Evolutionary conservation across 805 yeast species (phyloP).

Genomic region (Scheffersomyces coipomensis): DNA sequence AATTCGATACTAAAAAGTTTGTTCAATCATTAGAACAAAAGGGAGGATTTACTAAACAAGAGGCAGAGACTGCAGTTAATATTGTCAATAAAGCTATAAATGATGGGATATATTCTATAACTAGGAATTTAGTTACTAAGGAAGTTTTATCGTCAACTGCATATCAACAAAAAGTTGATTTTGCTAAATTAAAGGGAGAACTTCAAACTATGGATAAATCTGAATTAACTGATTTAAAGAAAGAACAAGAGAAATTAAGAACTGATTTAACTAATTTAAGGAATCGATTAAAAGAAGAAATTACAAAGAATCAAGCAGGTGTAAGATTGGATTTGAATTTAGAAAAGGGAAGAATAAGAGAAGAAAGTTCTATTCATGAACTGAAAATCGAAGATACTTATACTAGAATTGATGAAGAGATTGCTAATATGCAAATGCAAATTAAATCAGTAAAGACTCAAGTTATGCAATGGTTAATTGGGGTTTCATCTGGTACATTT

Average conservation of each 20-base stretch:
- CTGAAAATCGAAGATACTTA: slow-evolving; percentile 92
- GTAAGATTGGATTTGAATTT: slow-evolving; percentile 87
- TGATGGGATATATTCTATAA: slow-evolving; percentile 75
- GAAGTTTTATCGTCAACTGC: slow-evolving; percentile 81
- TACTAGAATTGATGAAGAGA: slow-evolving; percentile 92
- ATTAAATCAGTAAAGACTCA: slow-evolving; percentile 94
- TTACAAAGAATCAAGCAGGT: slow-evolving; percentile 84
- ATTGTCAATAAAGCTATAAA: slow-evolving; percentile 73
- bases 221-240: slow-evolving; percentile 77
- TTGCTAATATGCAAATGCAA: slow-evolving; percentile 91
- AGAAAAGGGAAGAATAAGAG: slow-evolving; percentile 94
- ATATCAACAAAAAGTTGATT: slow-evolving; percentile 95
- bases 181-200: slow-evolving; percentile 91
- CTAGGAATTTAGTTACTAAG: slow-evolving; percentile 77
- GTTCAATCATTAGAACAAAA: slow-evolving; percentile 63
- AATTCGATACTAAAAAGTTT: slow-evolving; percentile 76
- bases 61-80: slow-evolving; percentile 75
- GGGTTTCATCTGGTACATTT: slow-evolving; percentile 97
- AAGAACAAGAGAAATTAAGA: slow-evolving; percentile 82
- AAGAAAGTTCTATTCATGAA: slow-evolving; percentile 90
- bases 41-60: slow-evolving; percentile 69
- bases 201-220: slow-evolving; percentile 82
- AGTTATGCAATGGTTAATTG: slow-evolving; percentile 97
- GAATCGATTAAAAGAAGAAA: slow-evolving; percentile 84
- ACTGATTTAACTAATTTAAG: slow-evolving; percentile 85